Base-by-base conservation (phyloP, 148 eudicot species). In the Vaccinium macrocarpon region DNA sequence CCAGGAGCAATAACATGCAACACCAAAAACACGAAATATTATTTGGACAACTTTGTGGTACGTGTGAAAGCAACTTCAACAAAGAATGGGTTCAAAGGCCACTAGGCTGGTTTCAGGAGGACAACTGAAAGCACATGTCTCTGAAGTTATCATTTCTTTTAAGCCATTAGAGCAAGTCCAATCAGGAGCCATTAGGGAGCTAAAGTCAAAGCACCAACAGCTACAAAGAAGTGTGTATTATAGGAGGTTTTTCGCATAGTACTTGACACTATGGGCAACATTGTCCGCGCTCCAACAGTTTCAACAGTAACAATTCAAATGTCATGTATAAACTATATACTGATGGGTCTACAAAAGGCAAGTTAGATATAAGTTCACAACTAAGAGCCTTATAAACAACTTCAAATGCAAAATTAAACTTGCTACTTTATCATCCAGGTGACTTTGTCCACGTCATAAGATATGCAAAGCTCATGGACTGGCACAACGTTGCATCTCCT, bases 1-100 rank as follows among this genome's bases (percentile, higher is more conserved):
- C 8, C 6, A 73, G 76, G 38, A 83, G 29, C 68, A 48, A 76
- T 51, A 21, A 81, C 48, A 76, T 61, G 35, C 55, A 82, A 46
- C 25, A 75, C 61, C 76, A 32, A 42, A 23, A 42, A 57, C 29
- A 53, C 0, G 23, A 46, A 10, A 18, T 14, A 53, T 5, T 51
- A 50, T 52, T 52, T 25, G 53, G 25, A 29, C 49, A 56, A 79
- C 48, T 51, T 35, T 32, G 14, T 82, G 32, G 32, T 71, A 10
- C 19, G 46, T 71, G 51, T 70, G 61, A 70, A 71, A 82, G 62
- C 50, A 52, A 70, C 59, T 18, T 78, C 23, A 53, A 29, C 64
- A 29, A 78, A 29, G 66, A 66, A 66, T 16, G 7, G 21, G 59
- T 64, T n/a, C 82, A 61, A 59, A 61, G 32, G 82, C 52, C 53